Evolutionary conservation across 2,329 filamentous ascomycete genomes (phyloP).

Genomic region (Stachybotrys chartarum): DNA sequence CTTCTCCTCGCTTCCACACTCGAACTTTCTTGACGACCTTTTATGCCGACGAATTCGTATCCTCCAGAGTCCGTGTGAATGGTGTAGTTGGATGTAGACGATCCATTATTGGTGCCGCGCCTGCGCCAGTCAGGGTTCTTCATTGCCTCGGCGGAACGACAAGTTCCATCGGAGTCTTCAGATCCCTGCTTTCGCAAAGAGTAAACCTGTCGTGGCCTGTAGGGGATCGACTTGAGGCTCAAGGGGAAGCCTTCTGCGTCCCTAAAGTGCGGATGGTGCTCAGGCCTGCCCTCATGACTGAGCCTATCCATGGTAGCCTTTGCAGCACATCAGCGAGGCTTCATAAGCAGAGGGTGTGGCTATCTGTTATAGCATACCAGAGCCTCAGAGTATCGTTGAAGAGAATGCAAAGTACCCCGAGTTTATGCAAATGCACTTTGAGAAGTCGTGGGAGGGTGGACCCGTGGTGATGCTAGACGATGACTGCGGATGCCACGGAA

Average conservation of each 20-base stretch:
- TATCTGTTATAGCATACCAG: background rate
- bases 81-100: background rate
- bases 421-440: background rate
- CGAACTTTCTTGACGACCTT: background rate
- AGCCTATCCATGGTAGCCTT: background rate
- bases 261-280: background rate
- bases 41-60: background rate
- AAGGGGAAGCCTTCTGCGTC: background rate
- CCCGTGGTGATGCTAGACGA: background rate
- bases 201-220: background rate
- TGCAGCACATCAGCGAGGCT: background rate
- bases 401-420: background rate
- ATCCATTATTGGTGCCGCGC: slow-evolving; percentile 10
- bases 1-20: background rate
- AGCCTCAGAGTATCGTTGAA: background rate
- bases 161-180: slow-evolving; percentile 9
- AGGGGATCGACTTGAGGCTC: background rate
- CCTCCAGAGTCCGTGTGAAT: background rate
- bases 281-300: background rate
- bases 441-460: background rate
- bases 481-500: background rate
- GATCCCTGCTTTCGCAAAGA: slow-evolving; percentile 6
- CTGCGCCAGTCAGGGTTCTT: slow-evolving; percentile 27
- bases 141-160: slow-evolving; percentile 22
- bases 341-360: background rate